A percentile compares a stretch with the other conserved stretches of the same genome.
Evolutionary conservation across 2,329 filamentous ascomycete genomes (phyloP).

Genomic region (Albifimbria verrucaria): DNA sequence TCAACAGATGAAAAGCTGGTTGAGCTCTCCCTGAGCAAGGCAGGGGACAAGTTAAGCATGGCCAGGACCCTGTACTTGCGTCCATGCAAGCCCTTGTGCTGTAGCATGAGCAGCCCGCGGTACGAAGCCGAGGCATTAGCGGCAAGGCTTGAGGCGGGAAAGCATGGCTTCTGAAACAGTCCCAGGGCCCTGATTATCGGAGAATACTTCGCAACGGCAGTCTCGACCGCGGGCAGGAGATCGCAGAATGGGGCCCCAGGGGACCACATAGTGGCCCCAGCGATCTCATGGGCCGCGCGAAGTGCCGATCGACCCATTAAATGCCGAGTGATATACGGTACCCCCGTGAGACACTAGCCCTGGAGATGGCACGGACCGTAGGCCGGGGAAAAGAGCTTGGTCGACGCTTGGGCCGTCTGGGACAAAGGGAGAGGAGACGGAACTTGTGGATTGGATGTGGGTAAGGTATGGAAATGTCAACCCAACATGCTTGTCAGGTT

Average conservation of each 20-base stretch:
- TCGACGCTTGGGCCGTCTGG: not conserved
- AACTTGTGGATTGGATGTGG: too few relatives aligned
- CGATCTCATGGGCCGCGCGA: not conserved
- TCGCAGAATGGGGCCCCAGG: too few relatives aligned
- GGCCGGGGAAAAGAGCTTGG: not conserved
- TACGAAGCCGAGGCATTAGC: too few relatives aligned
- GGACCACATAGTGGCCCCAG: too few relatives aligned
- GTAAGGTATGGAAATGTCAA: too few relatives aligned
- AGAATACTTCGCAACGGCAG: too few relatives aligned
- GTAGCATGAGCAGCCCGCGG: not conserved
- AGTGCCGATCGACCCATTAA: not conserved
- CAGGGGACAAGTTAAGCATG: not conserved
- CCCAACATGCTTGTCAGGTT: too few relatives aligned
- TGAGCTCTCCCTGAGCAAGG: not conserved
- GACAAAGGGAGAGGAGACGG: too few relatives aligned
- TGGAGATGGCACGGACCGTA: not conserved
- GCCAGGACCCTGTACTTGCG: not conserved
- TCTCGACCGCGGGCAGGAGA: too few relatives aligned
- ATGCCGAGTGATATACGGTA: not conserved
- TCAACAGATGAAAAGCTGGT: too few relatives aligned
- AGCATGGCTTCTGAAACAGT: not conserved
- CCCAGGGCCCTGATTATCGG: not conserved
- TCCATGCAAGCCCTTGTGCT: not conserved
- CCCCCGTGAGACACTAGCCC: not conserved
- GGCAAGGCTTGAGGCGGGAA: not conserved